These are phyloP conservation scores for Amanita phalloides DNA, from an alignment of 768 basidiomycete species.

Conservation along the genomic window DNA sequence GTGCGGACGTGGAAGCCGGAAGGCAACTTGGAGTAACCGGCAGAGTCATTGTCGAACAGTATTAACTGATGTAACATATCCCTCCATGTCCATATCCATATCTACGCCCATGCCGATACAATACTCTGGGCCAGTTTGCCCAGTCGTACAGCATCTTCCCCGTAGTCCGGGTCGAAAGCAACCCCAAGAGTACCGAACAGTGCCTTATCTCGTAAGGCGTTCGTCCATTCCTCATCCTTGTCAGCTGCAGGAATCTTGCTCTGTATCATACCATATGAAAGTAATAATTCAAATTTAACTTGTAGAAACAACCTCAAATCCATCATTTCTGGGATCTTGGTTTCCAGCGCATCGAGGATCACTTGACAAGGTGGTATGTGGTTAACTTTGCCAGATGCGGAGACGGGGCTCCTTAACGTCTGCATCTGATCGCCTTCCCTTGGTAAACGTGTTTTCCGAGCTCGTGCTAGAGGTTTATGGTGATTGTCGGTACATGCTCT, in stretches of 20 bases:
- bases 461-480: conserved; percentile 1
- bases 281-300: conserved; percentile 27
- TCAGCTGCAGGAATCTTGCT: conserved; percentile 13
- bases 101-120: not conserved
- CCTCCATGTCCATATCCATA: not conserved
- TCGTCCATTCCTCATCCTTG: conserved; percentile 24
- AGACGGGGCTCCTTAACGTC: not conserved
- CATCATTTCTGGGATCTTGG: not conserved
- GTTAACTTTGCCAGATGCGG: not conserved
- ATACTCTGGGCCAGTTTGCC: conserved; percentile 2
- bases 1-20: conserved; percentile 7
- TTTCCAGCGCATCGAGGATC: not conserved
- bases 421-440: not conserved
- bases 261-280: conserved; percentile 27
- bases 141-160: conserved; percentile 7
- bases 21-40: conserved; percentile 1
- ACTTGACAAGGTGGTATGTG: conserved; percentile 1
- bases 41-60: conserved; percentile 6
- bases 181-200: conserved; percentile 15
- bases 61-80: not conserved
- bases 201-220: conserved; percentile 14
- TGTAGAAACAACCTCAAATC: conserved; percentile 8
- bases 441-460: not conserved
- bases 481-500: not conserved
- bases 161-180: conserved; percentile 2